A percentile compares a stretch with the other conserved stretches of the same genome.
Conservation (phyloP, 2,329 filamentous ascomycete genomes). For the Fusarium subglutinans region DNA sequence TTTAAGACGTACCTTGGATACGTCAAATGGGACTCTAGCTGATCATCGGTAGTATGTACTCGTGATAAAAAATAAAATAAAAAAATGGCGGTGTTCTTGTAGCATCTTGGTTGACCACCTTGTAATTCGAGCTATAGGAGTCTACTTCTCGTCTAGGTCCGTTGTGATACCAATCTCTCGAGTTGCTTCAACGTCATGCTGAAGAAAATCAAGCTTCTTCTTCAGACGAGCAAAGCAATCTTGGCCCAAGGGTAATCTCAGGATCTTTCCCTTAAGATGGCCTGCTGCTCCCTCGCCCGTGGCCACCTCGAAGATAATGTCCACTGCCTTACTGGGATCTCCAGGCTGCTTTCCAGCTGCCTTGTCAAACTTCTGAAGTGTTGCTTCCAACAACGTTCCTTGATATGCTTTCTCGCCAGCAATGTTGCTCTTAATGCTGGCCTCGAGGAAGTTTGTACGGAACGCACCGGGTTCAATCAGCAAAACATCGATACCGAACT, state of each 20-base stretch:
- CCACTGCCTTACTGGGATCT: conserved; percentile 51
- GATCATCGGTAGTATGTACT: no score
- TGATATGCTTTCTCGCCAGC: conserved; percentile 41
- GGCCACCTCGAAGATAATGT: conserved; percentile 51
- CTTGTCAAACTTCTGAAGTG: conserved; percentile 37
- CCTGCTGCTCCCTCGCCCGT: conserved; percentile 43
- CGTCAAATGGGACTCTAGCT: not conserved
- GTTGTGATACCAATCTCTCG: conserved; percentile 20
- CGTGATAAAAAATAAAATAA: not conserved
- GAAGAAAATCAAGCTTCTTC: conserved; percentile 33
- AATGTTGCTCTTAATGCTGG: conserved; percentile 35
- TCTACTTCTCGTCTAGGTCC: conserved; percentile 1
- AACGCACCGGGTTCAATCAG: conserved; percentile 61
- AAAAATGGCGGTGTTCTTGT: no score
- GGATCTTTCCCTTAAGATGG: conserved; percentile 42
- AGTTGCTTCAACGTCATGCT: conserved; percentile 22
- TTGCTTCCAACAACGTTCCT: conserved; percentile 40
- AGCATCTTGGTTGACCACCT: not conserved
- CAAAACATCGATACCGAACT: conserved; percentile 55
- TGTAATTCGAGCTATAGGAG: not conserved
- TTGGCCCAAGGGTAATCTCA: conserved; percentile 48
- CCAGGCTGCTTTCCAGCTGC: conserved; percentile 49
- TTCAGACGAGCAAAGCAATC: conserved; percentile 46
- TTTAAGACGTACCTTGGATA: not conserved
- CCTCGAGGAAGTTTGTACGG: conserved; percentile 56